phyloP scores from a whole-genome alignment of 106 monocot species.

The Dioscorea zingiberensis region DNA sequence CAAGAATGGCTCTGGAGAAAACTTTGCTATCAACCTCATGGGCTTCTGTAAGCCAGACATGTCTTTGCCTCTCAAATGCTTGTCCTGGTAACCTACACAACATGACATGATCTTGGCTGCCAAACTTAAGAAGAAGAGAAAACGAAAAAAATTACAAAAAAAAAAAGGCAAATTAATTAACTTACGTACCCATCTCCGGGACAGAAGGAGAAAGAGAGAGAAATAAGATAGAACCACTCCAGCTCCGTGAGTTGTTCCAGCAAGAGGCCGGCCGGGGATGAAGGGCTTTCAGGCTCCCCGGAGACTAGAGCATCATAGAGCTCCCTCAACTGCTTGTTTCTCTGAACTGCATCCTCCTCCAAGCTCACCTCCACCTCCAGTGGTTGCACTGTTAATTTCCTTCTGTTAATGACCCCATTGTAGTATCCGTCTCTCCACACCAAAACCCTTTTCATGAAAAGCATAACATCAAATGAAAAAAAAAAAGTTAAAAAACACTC shows the following conservation, averaged over 20 bases:
- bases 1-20: constrained; percentile 80
- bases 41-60: constrained; percentile 67
- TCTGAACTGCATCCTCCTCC: constrained; percentile 44
- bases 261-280: constrained; percentile 54
- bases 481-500: background rate
- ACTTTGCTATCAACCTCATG: constrained; percentile 63
- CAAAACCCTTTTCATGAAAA: constrained; percentile 34
- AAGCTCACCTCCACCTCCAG: constrained; percentile 49
- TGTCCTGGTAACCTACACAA: constrained; percentile 81
- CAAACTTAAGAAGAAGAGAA: too few relatives aligned
- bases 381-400: constrained; percentile 74
- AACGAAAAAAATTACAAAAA: too few relatives aligned
- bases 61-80: constrained; percentile 34
- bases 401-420: constrained; percentile 84
- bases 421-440: constrained; percentile 85
- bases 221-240: constrained; percentile 95
- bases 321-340: constrained; percentile 79
- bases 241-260: constrained; percentile 84
- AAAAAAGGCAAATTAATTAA: too few relatives aligned
- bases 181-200: constrained; percentile 59
- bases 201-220: constrained; percentile 73
- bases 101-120: too few relatives aligned
- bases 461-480: too few relatives aligned
- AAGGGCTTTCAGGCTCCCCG: constrained; percentile 17
- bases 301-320: constrained; percentile 58